Conservation (phyloP, 1,139 yeast genomes). For the Candida dubliniensis region DNA sequence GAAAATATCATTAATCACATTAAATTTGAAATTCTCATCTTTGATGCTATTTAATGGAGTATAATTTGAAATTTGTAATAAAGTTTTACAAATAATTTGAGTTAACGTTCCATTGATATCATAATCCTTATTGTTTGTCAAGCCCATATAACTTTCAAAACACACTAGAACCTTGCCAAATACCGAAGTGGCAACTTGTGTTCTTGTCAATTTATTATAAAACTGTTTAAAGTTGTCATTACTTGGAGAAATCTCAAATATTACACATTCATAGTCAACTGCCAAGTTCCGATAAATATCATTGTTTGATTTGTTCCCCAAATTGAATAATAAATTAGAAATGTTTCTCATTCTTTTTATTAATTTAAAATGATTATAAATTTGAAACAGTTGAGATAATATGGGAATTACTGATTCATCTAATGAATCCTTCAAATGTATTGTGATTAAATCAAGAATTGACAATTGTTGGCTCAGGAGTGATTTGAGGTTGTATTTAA, state of each 20-base stretch:
- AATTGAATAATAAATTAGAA: conserved; percentile 25
- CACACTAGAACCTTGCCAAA: not conserved
- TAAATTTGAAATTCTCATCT: conserved; percentile 8
- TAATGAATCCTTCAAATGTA: conserved; percentile 16
- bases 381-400: conserved; percentile 13
- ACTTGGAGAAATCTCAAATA: conserved; percentile 15
- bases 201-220: conserved; percentile 19
- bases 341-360: conserved; percentile 30
- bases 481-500: conserved; percentile 1
- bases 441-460: conserved; percentile 24
- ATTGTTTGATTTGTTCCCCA: conserved; percentile 16
- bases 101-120: not conserved
- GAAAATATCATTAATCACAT: conserved; percentile 8
- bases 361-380: conserved; percentile 22
- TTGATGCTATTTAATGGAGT: not conserved
- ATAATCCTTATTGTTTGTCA: not conserved
- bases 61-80: conserved; percentile 4
- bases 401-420: conserved; percentile 5
- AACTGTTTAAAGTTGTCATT: conserved; percentile 15
- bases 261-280: conserved; percentile 23
- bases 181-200: not conserved
- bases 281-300: conserved; percentile 17
- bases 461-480: conserved; percentile 21
- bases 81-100: conserved; percentile 6
- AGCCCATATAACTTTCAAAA: not conserved